Percentiles rank a stretch among this genome's conserved stretches.
Conservation (phyloP, 768 basidiomycete genomes). For the Boletus insuetus region DNA sequence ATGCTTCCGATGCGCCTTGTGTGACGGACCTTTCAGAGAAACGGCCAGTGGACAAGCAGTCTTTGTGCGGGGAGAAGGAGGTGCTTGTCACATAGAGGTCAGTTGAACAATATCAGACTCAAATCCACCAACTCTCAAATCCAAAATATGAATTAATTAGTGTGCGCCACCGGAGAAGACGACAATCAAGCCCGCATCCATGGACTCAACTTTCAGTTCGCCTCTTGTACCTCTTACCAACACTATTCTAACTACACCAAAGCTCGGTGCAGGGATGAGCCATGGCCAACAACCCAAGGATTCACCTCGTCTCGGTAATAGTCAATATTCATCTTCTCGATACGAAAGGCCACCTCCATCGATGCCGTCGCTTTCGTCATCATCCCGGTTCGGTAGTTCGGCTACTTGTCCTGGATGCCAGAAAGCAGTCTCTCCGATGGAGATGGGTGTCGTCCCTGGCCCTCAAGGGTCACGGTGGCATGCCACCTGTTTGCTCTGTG, state of each 20-base stretch:
- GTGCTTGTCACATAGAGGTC: slow-evolving; percentile 68
- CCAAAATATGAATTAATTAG: slow-evolving; percentile 21
- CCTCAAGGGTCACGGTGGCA: slow-evolving; percentile 85
- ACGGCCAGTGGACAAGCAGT: slow-evolving; percentile 57
- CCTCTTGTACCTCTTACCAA: slow-evolving; percentile 22
- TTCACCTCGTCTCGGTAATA: slow-evolving; percentile 11
- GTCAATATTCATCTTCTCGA: slow-evolving; percentile 29
- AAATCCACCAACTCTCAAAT: slow-evolving; percentile 6
- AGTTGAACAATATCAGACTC: slow-evolving; percentile 1
- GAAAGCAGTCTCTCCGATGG: slow-evolving; percentile 76
- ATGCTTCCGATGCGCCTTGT: slow-evolving; percentile 74
- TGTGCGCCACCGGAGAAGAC: slow-evolving; percentile 42
- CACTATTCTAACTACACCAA: slow-evolving; percentile 11
- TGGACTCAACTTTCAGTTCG: slow-evolving; percentile 13
- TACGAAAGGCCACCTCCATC: slow-evolving; percentile 25
- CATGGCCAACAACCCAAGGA: slow-evolving; percentile 11
- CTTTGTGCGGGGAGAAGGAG: slow-evolving; percentile 64
- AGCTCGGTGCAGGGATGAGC: not conserved
- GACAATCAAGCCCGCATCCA: slow-evolving; percentile 8
- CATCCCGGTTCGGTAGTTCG: slow-evolving; percentile 36
- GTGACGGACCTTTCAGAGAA: slow-evolving; percentile 63
- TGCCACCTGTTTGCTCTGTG: slow-evolving; percentile 72
- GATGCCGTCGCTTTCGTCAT: slow-evolving; percentile 13
- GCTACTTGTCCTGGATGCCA: slow-evolving; percentile 74
- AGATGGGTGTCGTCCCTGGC: slow-evolving; percentile 80